Evolutionary conservation across 257 asterid genomes (phyloP), one percentile per base, ranked within the genome.

Genomic region (Avicennia marina): DNA sequence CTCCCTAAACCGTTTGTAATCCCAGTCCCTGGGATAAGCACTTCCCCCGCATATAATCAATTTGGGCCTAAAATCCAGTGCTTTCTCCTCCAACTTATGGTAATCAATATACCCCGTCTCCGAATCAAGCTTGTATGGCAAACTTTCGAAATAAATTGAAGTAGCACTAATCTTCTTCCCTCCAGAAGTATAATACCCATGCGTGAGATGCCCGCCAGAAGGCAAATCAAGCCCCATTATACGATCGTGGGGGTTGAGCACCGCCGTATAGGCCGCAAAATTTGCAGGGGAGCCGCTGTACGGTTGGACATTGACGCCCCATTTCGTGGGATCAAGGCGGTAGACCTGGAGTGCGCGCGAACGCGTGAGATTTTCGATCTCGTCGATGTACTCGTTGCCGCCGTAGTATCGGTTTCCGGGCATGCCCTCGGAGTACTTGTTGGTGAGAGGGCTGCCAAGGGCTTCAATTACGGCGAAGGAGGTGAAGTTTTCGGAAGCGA

Each of bases 21-120:
- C 95, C 97, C 90, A 89, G 61, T 89, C 97, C 29, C 95, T 65
- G 16, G 97, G 95, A 75, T 89, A 89, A 1, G 89, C 81, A 71
- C 95, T 89, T 33, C 95, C 97, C 53, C 97, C 97, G 69, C 95
- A 89, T 38, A 89, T 89, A 67, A 89, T 84, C 58, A 89, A 76
- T 84, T 83, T 89, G 20, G 97, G 97, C 42, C 95, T 89, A 67
- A 77, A 89, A 74, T 89, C 97, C 53, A 83, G 80, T 0, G 94
- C 97, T 75, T 81, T 77, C 75, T 85, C 96, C 76, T 85, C 95
- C 29, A 85, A 82, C 87, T 83, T 83, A 60, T 89, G 94, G 60
- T 73, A 89, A 68, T 89, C 97, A 3, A 86, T 68, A 71, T 70
- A 79, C 20, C 97, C 97, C 4, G 95, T 86, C 20, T 83, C 88